Evolutionary conservation across 192 early-diverging fungal species (phyloP).

Genomic region (Linnemannia schmuckeri): DNA sequence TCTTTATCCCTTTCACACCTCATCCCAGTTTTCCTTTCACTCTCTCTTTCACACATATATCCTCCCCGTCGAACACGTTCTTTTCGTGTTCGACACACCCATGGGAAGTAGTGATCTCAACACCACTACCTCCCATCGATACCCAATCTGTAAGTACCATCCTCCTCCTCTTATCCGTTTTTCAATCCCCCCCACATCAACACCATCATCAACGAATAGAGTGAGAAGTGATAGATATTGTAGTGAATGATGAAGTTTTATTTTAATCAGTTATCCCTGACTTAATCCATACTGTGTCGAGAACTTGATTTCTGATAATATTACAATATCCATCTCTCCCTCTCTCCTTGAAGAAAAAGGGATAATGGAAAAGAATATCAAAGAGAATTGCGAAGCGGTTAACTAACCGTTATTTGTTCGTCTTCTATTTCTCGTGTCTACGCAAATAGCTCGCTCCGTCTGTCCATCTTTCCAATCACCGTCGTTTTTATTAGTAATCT

Average conservation of each 20-base stretch:
- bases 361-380: neutral
- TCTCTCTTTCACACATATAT: neutral
- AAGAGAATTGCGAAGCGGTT: neutral
- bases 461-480: no score
- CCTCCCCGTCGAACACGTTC: neutral
- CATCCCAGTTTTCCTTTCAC: neutral
- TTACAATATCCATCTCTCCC: neutral
- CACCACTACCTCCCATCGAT: neutral
- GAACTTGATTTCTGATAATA: slow-evolving; percentile 33
- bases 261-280: slow-evolving; percentile 42
- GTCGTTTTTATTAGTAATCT: no score
- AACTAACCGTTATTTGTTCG: neutral
- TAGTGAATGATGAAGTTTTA: slow-evolving; percentile 25
- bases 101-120: neutral
- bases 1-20: neutral
- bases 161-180: neutral
- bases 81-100: neutral
- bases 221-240: slow-evolving; percentile 3
- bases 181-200: neutral
- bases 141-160: slow-evolving; percentile 1
- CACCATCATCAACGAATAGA: neutral
- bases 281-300: slow-evolving; percentile 34
- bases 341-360: no score
- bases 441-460: no score
- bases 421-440: slow-evolving; percentile 7